Percentiles rank a stretch among this genome's conserved stretches.
phyloP scores from a whole-genome alignment of 2,329 filamentous ascomycete species.

The Aspergillus sp. region DNA sequence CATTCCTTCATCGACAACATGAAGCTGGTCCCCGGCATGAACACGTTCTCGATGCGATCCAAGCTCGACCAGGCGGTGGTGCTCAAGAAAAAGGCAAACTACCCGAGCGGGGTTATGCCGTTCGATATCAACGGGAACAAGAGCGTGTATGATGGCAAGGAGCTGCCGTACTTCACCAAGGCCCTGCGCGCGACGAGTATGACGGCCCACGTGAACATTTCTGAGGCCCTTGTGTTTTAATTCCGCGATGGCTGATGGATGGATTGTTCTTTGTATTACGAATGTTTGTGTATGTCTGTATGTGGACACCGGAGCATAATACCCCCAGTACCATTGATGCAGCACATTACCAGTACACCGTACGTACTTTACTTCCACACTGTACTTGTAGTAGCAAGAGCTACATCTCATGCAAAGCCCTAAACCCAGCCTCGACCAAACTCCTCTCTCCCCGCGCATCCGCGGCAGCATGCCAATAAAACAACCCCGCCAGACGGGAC shows the following conservation, averaged over 20 bases:
- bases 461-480: slow-evolving; percentile 71
- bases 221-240: too few species aligned
- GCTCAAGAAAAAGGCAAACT: slow-evolving; percentile 23
- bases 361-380: too few species aligned
- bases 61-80: slow-evolving; percentile 38
- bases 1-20: slow-evolving; percentile 43
- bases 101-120: slow-evolving; percentile 41
- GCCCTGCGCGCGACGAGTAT: slow-evolving; percentile 42
- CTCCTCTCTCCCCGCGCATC: slow-evolving; percentile 53
- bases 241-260: too few species aligned
- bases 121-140: slow-evolving; percentile 43
- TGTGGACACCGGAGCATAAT: too few species aligned
- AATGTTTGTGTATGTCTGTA: too few species aligned
- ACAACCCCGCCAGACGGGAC: slow-evolving; percentile 63
- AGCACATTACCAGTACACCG: too few species aligned
- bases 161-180: slow-evolving; percentile 45
- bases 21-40: slow-evolving; percentile 45
- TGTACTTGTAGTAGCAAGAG: too few species aligned
- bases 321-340: too few species aligned
- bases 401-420: slow-evolving; percentile 41
- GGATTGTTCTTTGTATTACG: too few species aligned
- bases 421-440: slow-evolving; percentile 52
- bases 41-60: slow-evolving; percentile 42
- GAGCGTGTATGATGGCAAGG: slow-evolving; percentile 39
- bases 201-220: slow-evolving; percentile 37